Evolutionary conservation across 805 yeast genomes (phyloP).

Genomic region (Saturnispora quitensis): DNA sequence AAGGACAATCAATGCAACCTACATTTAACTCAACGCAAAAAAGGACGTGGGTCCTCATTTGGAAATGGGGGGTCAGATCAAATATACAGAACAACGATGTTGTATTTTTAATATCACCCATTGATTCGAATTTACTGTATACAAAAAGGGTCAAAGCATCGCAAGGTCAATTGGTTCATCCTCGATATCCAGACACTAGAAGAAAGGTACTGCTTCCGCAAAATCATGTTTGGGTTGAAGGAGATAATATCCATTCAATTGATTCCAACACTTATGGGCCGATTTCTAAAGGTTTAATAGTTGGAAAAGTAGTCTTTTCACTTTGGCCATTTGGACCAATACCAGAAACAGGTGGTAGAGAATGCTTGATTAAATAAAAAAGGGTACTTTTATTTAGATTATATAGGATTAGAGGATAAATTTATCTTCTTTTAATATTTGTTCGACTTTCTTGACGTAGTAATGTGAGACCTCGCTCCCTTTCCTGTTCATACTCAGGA

Average conservation of each 20-base stretch:
- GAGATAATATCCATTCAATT: constrained; percentile 76
- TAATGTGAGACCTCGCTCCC: constrained; percentile 36
- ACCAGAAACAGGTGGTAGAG: constrained; percentile 42
- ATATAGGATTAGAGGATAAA: not conserved
- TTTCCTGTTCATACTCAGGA: constrained; percentile 36
- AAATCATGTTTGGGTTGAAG: constrained; percentile 90
- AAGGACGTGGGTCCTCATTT: constrained; percentile 57
- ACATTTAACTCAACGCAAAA: constrained; percentile 49
- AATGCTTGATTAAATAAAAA: constrained; percentile 30
- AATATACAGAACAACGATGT: constrained; percentile 58
- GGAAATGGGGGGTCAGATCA: constrained; percentile 50
- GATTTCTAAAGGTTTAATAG: constrained; percentile 65
- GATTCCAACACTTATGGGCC: constrained; percentile 91
- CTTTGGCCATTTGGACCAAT: constrained; percentile 62
- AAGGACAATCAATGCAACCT: constrained; percentile 86
- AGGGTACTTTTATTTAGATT: constrained; percentile 1
- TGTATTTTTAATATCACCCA: constrained; percentile 68
- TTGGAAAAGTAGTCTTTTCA: constrained; percentile 64
- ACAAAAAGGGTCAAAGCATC: constrained; percentile 73
- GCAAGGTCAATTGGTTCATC: constrained; percentile 58
- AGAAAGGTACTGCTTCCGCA: constrained; percentile 55
- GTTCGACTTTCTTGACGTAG: constrained; percentile 26
- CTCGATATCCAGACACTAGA: constrained; percentile 63
- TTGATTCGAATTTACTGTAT: constrained; percentile 64
- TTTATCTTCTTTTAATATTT: constrained; percentile 1